Evolutionary conservation across 805 yeast genomes (phyloP), one percentile per base, ranked within the genome.

Genomic region (Schwanniomyces sp.): DNA sequence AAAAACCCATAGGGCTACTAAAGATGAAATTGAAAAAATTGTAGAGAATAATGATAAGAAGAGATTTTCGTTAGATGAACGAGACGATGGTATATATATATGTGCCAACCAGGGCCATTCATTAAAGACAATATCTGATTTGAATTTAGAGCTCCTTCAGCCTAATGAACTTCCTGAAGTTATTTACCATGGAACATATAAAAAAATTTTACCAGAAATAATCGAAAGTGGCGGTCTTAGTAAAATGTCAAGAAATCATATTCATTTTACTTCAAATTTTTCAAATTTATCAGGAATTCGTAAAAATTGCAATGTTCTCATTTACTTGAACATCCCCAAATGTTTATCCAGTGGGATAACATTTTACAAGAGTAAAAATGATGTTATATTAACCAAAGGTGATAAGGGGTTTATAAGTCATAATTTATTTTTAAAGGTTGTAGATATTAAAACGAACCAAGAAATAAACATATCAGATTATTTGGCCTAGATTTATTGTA

Each of bases 91-190:
- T 9, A 18, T 34, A 37, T 52, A 34, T 16, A 71, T 92, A n/a
- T 81, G 97, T 61, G 98, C 99, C 3, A 85, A 85, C 44, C 99
- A 94, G 65, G 99, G 99, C 4, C 99, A 94, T 64, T 83, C 96
- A 0, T 67, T 92, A 5, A 60, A 63, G 29, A 48, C 56, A 0
- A 70, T 83, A 0, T 76, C 70, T 17, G 75, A 77, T 12, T 73
- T 76, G 26, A 56, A 61, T 40, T 63, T 81, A 26, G 61, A 45
- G 41, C 70, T 60, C 32, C 57, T 82, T 40, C 57, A 58, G n/a
- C 50, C 61, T 16, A 69, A 63, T 0, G 72, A 76, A 4, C 70
- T 81, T 41, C 94, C 88, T 0, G 34, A 52, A 0, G 61, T 64
- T 1, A 76, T 90, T 2, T 82, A 89, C 16, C 99, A 94, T 63